phyloP scores from a whole-genome alignment of 108 stramenopile genomes.

The Cyclotella baltica region DNA sequence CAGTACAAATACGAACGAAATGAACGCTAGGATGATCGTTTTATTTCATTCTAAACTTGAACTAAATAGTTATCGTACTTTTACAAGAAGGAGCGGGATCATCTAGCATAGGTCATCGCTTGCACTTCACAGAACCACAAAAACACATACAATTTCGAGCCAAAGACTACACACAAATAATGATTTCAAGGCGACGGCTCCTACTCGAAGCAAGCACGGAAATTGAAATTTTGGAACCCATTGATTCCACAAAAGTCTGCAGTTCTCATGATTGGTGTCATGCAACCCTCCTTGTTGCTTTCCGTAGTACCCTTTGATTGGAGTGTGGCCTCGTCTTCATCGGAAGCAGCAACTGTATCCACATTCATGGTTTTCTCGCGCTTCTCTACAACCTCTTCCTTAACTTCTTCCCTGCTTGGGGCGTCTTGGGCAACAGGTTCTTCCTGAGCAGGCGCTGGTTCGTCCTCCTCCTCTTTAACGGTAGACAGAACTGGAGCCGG shows the following conservation, averaged over 20 bases:
- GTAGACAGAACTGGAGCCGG: conserved; percentile 17
- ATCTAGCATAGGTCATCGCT: conserved; percentile 9
- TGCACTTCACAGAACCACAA: conserved; percentile 4
- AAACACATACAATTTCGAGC: not conserved
- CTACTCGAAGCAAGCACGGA: conserved; percentile 16
- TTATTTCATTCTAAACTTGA: too few relatives aligned
- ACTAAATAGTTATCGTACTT: too few relatives aligned
- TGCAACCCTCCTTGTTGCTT: not conserved
- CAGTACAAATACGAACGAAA: too few relatives aligned
- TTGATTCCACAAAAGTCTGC: conserved; percentile 7
- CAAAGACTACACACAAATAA: not conserved
- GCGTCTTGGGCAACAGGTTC: conserved; percentile 2
- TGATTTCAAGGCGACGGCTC: not conserved
- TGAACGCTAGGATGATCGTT: too few relatives aligned
- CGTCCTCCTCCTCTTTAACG: conserved; percentile 34
- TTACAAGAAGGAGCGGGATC: not conserved
- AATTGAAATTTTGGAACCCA: too few relatives aligned
- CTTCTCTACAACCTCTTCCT: conserved; percentile 18
- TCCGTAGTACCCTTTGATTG: conserved; percentile 3
- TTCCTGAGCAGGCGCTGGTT: conserved; percentile 2
- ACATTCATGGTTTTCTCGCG: not conserved
- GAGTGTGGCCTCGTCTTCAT: conserved; percentile 10
- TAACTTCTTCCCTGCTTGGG: conserved; percentile 21
- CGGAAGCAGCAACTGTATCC: not conserved
- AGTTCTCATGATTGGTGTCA: conserved; percentile 6